Evolutionary conservation across 805 yeast genomes (phyloP), one percentile per base, ranked within the genome.

Genomic region (Clavispora vitiphila): DNA sequence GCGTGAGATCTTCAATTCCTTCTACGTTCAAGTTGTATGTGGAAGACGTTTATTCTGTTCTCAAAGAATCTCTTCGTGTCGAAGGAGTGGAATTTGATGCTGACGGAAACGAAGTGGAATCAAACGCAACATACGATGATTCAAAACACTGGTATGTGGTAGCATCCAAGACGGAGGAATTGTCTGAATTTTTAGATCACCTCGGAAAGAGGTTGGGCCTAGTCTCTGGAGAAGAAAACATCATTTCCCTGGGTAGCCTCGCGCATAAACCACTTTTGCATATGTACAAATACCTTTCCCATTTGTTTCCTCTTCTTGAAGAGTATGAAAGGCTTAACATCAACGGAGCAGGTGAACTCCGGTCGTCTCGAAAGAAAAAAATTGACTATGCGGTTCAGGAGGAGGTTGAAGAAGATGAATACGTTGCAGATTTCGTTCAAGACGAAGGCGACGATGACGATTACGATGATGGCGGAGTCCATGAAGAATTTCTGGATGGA

Each of bases 21-120:
- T 58, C 70, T 1, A 42, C 49, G 3, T 70, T 70, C 56, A 67
- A 65, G 36, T 46, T 70, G 23, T 70, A 67, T 43, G 74, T 70
- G 12, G 68, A 69, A 40, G 74, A 70, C 47, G 65, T 64, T 1
- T 63, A 67, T 42, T 42, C 51, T 20, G 53, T 65, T 58, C 51
- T 70, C 35, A 43, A 45, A 7, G 58, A 57, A 3, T 47, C 62
- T 1, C 55, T 69, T 10, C 43, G 46, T 2, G 46, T 34, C 5
- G 60, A 58, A 27, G 73, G 72, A 0, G 47, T 64, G 5, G 72
- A 69, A 34, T 66, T 67, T 38, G 63, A 61, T 46, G 52, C 43
- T 3, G 43, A 51, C 4, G 71, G 69, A 1, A 49, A 61, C 1
- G 70, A 65, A 42, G 50, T 63, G 1, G 43, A 39, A 7, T 34